phyloP scores from a whole-genome alignment of 495 filamentous ascomycete species.

The Thozetella sp. region DNA sequence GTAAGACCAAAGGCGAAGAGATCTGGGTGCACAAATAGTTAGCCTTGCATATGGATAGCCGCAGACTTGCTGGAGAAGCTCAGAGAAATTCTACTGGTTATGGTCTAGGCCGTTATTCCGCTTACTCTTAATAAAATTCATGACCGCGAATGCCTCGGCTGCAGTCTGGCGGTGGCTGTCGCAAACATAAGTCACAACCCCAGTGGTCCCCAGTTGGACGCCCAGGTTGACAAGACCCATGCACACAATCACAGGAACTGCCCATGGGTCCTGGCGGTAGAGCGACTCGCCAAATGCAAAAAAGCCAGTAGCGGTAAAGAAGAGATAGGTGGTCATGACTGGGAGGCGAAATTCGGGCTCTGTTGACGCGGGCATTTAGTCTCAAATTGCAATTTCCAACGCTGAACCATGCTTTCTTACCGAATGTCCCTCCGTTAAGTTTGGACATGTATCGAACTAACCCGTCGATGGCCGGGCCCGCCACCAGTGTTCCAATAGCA shows the following conservation, averaged over 20 bases:
- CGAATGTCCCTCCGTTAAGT: conserved; percentile 23
- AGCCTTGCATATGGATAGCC: no score
- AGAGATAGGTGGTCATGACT: conserved; percentile 39
- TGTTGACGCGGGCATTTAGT: conserved; percentile 4
- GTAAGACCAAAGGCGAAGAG: conserved; percentile 37
- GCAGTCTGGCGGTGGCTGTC: conserved; percentile 44
- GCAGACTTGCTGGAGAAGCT: no score
- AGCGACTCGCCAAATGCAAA: conserved; percentile 44
- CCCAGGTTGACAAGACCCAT: conserved; percentile 46
- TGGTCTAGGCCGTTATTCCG: no score
- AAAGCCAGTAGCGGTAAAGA: conserved; percentile 44
- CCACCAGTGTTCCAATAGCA: conserved; percentile 32
- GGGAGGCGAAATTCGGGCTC: conserved; percentile 50
- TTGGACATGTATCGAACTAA: conserved; percentile 25
- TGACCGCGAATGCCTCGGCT: conserved; percentile 40
- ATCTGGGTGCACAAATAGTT: no score
- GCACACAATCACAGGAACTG: conserved; percentile 40
- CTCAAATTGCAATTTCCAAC: no score
- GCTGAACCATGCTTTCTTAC: conserved; percentile 3
- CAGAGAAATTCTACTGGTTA: no score
- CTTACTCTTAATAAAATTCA: conserved; percentile 47
- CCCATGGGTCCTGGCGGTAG: conserved; percentile 19
- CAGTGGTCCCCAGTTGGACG: conserved; percentile 39
- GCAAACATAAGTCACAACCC: conserved; percentile 40
- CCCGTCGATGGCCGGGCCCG: conserved; percentile 45